A percentile compares a stretch with the other conserved stretches of the same genome.
phyloP scores from a whole-genome alignment of 2,329 filamentous ascomycete genomes.

The Eutypella sp. region DNA sequence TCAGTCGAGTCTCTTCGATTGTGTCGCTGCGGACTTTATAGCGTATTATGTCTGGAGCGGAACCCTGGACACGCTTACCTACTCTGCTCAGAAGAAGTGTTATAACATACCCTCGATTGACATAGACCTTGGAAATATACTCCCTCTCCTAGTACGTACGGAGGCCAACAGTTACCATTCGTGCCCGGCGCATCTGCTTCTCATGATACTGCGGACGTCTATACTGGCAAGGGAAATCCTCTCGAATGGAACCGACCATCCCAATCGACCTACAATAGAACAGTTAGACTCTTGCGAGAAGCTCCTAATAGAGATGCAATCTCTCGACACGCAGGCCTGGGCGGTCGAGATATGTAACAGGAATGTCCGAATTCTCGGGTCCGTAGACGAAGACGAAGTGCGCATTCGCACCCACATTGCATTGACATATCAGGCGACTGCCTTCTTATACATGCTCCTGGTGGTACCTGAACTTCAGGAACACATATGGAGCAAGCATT shows the following conservation, averaged over 20 bases:
- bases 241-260: constrained; percentile 15
- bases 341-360: constrained; percentile 32
- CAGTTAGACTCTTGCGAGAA: constrained; percentile 32
- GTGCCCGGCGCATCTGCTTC: constrained; percentile 33
- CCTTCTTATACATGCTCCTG: constrained; percentile 43
- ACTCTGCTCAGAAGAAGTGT: constrained; percentile 33
- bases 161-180: constrained; percentile 27
- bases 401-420: constrained; percentile 36
- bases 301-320: constrained; percentile 36
- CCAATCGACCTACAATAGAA: constrained; percentile 22
- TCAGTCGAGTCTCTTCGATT: constrained; percentile 30
- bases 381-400: constrained; percentile 35
- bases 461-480: constrained; percentile 18
- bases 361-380: constrained; percentile 17
- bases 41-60: constrained; percentile 28
- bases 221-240: constrained; percentile 36
- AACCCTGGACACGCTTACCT: constrained; percentile 34
- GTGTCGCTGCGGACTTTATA: constrained; percentile 41
- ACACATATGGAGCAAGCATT: constrained; percentile 6
- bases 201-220: constrained; percentile 40
- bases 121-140: constrained; percentile 15
- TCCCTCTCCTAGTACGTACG: constrained; percentile 21
- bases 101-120: constrained; percentile 31
- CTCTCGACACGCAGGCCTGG: constrained; percentile 39
- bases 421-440: constrained; percentile 41